Evolutionary conservation across 805 yeast species (phyloP).

Genomic region (Candida pini): DNA sequence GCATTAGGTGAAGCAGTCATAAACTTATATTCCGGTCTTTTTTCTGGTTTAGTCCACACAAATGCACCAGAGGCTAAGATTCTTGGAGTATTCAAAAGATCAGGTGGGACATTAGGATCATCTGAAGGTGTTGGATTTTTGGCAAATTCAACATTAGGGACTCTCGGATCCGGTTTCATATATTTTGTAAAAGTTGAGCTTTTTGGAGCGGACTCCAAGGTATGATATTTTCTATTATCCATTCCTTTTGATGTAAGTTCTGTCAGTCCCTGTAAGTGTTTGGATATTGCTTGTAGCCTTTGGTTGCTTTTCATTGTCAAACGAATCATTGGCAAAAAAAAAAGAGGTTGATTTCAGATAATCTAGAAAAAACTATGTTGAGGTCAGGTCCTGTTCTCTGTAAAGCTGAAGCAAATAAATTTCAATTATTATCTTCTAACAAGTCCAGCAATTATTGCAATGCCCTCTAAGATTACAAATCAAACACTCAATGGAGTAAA

Average conservation of each 20-base stretch:
- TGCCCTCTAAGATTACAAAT: too few species aligned
- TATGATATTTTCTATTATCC: slow-evolving; percentile 3
- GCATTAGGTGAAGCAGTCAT: slow-evolving; percentile 58
- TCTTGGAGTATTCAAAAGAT: slow-evolving; percentile 47
- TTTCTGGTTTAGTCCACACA: slow-evolving; percentile 68
- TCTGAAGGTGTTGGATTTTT: slow-evolving; percentile 15
- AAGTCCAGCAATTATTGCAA: too few species aligned
- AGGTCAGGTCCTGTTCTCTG: too few species aligned
- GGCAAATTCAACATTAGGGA: slow-evolving; percentile 23
- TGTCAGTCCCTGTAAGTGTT: slow-evolving; percentile 5
- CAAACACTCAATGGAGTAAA: too few species aligned
- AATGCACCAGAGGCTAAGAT: slow-evolving; percentile 55
- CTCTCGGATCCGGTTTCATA: slow-evolving; percentile 25
- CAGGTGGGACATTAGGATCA: slow-evolving; percentile 22
- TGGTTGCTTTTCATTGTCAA: slow-evolving; percentile 2
- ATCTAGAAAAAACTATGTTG: too few species aligned
- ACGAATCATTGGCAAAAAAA: slow-evolving; percentile 2
- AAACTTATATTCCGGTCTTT: slow-evolving; percentile 45
- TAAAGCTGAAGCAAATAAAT: too few species aligned
- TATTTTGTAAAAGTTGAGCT: slow-evolving; percentile 24
- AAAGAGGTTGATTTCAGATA: too few species aligned
- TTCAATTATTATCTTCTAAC: too few species aligned
- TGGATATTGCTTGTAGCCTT: background rate
- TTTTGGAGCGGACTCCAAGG: slow-evolving; percentile 22
- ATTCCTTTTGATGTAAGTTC: slow-evolving; percentile 5